phyloP scores from a whole-genome alignment of 495 filamentous ascomycete species.

The Talaromyces trachyspermus region DNA sequence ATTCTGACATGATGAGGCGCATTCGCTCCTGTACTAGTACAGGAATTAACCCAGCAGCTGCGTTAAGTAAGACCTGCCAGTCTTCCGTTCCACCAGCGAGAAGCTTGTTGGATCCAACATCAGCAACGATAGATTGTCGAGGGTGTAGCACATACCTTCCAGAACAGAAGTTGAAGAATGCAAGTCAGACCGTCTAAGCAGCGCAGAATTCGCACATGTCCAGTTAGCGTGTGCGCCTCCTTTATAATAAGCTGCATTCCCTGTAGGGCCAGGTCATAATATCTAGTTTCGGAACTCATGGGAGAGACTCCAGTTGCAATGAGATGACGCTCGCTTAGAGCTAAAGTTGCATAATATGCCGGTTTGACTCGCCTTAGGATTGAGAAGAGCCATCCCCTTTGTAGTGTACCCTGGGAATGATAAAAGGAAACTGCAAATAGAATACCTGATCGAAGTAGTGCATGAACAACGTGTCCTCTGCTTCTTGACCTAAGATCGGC shows the following conservation, averaged over 20 bases:
- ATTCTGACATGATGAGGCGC: background rate
- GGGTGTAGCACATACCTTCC: slow-evolving; percentile 2
- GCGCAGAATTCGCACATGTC: background rate
- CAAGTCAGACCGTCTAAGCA: slow-evolving; percentile 5
- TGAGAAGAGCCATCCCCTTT: slow-evolving; percentile 4
- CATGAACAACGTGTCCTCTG: slow-evolving; percentile 12
- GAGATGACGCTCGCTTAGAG: slow-evolving; percentile 4
- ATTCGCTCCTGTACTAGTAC: background rate
- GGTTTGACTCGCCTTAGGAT: slow-evolving; percentile 3
- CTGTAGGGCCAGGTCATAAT: slow-evolving; percentile 5
- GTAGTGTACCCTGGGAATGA: background rate
- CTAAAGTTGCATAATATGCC: slow-evolving; percentile 4
- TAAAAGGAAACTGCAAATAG: background rate
- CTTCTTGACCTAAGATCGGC: too few species aligned
- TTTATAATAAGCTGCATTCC: background rate
- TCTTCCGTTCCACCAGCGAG: slow-evolving; percentile 1
- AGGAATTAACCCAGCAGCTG: background rate
- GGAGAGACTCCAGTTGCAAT: too few species aligned
- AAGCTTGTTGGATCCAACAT: too few species aligned
- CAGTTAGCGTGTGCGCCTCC: background rate
- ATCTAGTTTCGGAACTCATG: background rate
- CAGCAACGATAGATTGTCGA: too few species aligned
- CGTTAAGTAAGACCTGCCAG: slow-evolving; percentile 1
- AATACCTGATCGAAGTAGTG: slow-evolving; percentile 15
- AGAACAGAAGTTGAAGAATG: slow-evolving; percentile 4